Base-by-base conservation (phyloP, 2,329 filamentous ascomycete genomes). In the Cordyceps javanica region DNA sequence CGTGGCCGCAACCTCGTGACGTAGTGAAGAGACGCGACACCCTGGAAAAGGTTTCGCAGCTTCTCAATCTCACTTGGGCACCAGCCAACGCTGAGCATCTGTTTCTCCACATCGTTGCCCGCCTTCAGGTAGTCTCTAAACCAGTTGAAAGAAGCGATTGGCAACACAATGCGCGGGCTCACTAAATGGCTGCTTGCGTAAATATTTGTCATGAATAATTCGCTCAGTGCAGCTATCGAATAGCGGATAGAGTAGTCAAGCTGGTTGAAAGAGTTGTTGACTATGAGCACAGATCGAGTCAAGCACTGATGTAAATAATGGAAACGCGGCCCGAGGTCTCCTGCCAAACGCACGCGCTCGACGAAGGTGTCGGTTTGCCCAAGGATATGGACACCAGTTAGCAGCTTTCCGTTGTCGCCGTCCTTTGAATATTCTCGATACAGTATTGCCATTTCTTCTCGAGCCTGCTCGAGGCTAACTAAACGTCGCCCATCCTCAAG, bases 51-150 rank as follows among this genome's bases (percentile, higher is more conserved):
- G 7, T 52, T 60, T 16, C 61, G 61, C 11, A 64, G 65, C 62
- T 65, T 68, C 30, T 63, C 63, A 16, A 70, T 62, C 58, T 70
- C 69, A 41, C 69, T 70, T 1, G 60, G 62, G 51, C 69, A 72
- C 70, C 70, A 72, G 1, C 69, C 69, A 28, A 59, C 46, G 6
- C 55, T 41, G 19, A 66, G 57, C 69, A 72, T 70, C 23, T 60
- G 61, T 9, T 25, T 44, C 52, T 68, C 64, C 1, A 68, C 58
- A 5, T 52, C 46, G 2, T 64, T 57, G 5, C 63, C 62, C 0
- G 42, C 48, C 0, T 36, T 41, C 3, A 67, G 41, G 34, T 64
- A 65, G 21, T 61, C 46, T 11, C 59, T 55, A 48, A 57, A 48
- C 62, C 65, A 66, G 59, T 55, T 61, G 51, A 61, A 60, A 2